phyloP scores from a whole-genome alignment of 2,329 filamentous ascomycete species.

The Colletotrichum somersetense region DNA sequence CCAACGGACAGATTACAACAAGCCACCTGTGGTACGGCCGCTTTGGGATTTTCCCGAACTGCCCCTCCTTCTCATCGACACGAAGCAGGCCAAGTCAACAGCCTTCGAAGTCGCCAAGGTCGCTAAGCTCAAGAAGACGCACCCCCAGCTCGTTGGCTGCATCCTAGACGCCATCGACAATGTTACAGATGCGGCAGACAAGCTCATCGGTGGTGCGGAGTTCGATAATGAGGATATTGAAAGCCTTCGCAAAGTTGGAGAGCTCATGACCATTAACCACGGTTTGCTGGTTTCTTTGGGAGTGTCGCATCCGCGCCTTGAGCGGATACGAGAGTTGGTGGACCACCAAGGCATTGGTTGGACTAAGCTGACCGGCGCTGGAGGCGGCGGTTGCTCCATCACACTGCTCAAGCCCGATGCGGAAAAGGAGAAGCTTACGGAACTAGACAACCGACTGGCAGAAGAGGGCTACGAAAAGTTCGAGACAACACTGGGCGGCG shows the following conservation, averaged over 20 bases:
- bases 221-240: constrained; percentile 76
- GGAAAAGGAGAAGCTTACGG: constrained; percentile 66
- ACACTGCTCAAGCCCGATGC: constrained; percentile 82
- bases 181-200: constrained; percentile 69
- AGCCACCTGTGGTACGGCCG: constrained; percentile 81
- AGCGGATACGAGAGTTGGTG: constrained; percentile 90
- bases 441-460: constrained; percentile 74
- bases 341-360: constrained; percentile 92
- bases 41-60: constrained; percentile 92
- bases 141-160: constrained; percentile 81
- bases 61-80: constrained; percentile 90
- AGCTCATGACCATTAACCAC: constrained; percentile 94
- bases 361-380: constrained; percentile 97
- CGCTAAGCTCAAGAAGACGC: constrained; percentile 74
- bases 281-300: constrained; percentile 91
- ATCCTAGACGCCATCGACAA: constrained; percentile 90
- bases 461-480: constrained; percentile 86
- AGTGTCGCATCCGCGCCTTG: constrained; percentile 93
- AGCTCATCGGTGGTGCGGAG: constrained; percentile 68
- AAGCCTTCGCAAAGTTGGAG: constrained; percentile 80
- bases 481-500: constrained; percentile 89
- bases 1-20: constrained; percentile 81
- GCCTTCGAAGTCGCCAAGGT: constrained; percentile 90
- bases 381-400: constrained; percentile 95
- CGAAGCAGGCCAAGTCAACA: constrained; percentile 88